These are phyloP conservation scores for Pichia exigua DNA, from an alignment of 805 yeast species.

Conservation along the genomic window DNA sequence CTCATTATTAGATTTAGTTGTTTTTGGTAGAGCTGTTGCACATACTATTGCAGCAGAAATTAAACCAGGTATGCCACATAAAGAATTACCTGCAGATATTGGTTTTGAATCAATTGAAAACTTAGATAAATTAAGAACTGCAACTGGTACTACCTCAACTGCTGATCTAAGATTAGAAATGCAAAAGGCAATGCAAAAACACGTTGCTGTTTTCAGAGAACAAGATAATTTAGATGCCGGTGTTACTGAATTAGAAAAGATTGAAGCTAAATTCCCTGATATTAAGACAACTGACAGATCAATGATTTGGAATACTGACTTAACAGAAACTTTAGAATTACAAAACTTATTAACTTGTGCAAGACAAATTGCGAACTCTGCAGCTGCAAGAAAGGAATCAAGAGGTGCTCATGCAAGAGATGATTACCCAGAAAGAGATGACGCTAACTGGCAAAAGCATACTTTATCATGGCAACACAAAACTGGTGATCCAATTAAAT, in stretches of 20 bases:
- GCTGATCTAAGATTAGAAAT: slow-evolving; percentile 83
- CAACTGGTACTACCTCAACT: slow-evolving; percentile 74
- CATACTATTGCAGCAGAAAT: slow-evolving; percentile 80
- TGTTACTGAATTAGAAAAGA: slow-evolving; percentile 66
- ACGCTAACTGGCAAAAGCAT: slow-evolving; percentile 96
- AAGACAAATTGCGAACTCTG: slow-evolving; percentile 87
- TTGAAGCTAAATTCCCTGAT: slow-evolving; percentile 66
- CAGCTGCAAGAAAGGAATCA: slow-evolving; percentile 92
- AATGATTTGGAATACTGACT: slow-evolving; percentile 97
- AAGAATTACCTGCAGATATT: slow-evolving; percentile 73
- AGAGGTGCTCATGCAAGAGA: slow-evolving; percentile 99
- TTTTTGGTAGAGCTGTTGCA: slow-evolving; percentile 97
- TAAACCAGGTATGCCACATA: slow-evolving; percentile 84
- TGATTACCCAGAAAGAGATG: slow-evolving; percentile 94
- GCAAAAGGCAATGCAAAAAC: slow-evolving; percentile 96
- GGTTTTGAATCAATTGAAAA: slow-evolving; percentile 88
- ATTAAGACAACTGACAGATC: slow-evolving; percentile 91
- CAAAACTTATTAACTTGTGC: slow-evolving; percentile 97
- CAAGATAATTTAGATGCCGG: slow-evolving; percentile 90
- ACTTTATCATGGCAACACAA: slow-evolving; percentile 82
- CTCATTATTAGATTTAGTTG: slow-evolving; percentile 92
- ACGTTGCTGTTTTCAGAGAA: slow-evolving; percentile 93
- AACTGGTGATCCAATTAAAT: slow-evolving; percentile 60
- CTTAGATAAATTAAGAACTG: slow-evolving; percentile 81
- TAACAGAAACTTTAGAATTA: slow-evolving; percentile 91